Conservation (phyloP, 2,329 filamentous ascomycete species). For the Aspergillus persii region DNA sequence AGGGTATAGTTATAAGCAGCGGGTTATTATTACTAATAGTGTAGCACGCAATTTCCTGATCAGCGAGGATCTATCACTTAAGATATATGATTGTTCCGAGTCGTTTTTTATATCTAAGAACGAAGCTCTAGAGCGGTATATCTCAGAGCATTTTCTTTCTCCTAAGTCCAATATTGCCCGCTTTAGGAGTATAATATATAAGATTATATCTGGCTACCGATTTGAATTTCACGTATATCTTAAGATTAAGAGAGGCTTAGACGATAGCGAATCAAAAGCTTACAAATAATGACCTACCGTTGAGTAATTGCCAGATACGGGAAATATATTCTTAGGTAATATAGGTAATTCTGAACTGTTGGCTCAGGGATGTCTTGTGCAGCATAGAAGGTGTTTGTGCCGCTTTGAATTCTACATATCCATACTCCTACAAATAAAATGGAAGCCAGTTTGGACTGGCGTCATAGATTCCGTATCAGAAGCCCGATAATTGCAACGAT, state of each 20-base stretch:
- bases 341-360: background rate
- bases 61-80: background rate
- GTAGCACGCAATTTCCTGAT: conserved; percentile 2
- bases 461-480: background rate
- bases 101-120: background rate
- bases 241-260: background rate
- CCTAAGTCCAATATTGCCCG: conserved; percentile 15
- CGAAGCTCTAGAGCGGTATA: background rate
- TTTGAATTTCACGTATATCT: conserved; percentile 3
- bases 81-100: background rate
- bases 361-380: background rate
- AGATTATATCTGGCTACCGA: conserved; percentile 10
- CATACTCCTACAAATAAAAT: too few relatives aligned
- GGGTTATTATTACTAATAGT: background rate
- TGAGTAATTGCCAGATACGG: background rate
- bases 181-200: conserved; percentile 16
- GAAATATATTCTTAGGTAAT: background rate
- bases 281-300: background rate
- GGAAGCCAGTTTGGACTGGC: background rate
- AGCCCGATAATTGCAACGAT: background rate
- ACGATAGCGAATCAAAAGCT: background rate
- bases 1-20: background rate
- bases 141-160: conserved; percentile 16
- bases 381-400: background rate
- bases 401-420: background rate